phyloP scores from a whole-genome alignment of 2,329 filamentous ascomycete species.

The Cytospora mali region DNA sequence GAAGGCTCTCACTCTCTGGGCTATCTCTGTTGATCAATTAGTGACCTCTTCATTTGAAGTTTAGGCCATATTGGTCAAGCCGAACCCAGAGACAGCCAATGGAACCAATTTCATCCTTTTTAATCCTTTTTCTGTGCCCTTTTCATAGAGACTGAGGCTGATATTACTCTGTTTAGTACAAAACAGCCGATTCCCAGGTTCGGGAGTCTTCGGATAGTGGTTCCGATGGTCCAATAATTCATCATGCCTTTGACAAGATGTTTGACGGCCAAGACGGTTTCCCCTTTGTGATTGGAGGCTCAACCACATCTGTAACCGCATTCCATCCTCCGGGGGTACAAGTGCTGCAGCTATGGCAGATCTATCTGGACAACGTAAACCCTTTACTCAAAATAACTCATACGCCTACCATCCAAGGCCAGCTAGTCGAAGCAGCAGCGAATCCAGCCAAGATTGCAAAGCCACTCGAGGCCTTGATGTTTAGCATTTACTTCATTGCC shows the following conservation, averaged over 20 bases:
- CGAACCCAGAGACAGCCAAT: neutral
- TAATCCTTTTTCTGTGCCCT: neutral
- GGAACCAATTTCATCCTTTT: neutral
- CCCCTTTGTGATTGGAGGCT: conserved; percentile 57
- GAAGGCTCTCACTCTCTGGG: neutral
- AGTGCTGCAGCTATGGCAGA: conserved; percentile 68
- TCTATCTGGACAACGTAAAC: conserved; percentile 70
- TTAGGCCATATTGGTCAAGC: neutral
- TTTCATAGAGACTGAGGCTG: neutral
- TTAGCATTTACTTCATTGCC: conserved; percentile 64
- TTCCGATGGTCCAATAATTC: conserved; percentile 55
- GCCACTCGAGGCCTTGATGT: conserved; percentile 68
- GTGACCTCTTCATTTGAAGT: neutral
- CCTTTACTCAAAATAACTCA: conserved; percentile 70
- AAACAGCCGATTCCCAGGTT: conserved; percentile 48
- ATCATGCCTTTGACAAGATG: conserved; percentile 62
- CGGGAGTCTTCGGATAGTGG: conserved; percentile 60
- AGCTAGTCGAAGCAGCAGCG: conserved; percentile 63
- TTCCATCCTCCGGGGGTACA: conserved; percentile 59
- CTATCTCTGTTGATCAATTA: neutral
- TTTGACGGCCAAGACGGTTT: conserved; percentile 59
- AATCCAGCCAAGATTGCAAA: conserved; percentile 56
- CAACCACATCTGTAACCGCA: conserved; percentile 46
- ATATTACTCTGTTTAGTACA: conserved; percentile 44
- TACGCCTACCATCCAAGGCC: conserved; percentile 64